Conservation (phyloP, 176 grass and related monocot genomes). For the Thalia dealbata region DNA sequence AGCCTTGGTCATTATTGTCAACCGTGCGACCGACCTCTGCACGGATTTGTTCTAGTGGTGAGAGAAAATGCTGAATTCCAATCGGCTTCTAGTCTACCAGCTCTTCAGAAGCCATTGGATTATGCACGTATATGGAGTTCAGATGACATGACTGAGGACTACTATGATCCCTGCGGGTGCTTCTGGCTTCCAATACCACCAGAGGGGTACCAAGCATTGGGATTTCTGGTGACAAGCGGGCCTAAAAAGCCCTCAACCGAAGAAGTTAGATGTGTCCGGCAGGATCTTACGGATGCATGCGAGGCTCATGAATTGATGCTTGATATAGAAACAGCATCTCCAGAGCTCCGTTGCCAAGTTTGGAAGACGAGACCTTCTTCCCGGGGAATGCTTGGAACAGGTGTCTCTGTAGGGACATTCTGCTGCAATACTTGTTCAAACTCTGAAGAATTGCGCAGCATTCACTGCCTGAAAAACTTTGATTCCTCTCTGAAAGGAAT, state of each 20-base stretch:
- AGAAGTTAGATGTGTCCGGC: slow-evolving; percentile 51
- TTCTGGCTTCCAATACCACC: slow-evolving; percentile 57
- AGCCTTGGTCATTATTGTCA: slow-evolving; percentile 87
- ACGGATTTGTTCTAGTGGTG: slow-evolving; percentile 70
- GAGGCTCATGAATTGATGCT: slow-evolving; percentile 42
- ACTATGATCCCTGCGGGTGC: slow-evolving; percentile 48
- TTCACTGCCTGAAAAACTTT: slow-evolving; percentile 68
- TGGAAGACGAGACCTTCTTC: slow-evolving; percentile 60
- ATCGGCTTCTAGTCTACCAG: slow-evolving; percentile 26
- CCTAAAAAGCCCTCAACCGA: slow-evolving; percentile 60
- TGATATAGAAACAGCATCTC: slow-evolving; percentile 31
- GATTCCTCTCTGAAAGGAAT: slow-evolving; percentile 53
- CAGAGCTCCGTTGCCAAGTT: slow-evolving; percentile 41
- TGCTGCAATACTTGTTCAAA: slow-evolving; percentile 38
- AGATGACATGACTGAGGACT: slow-evolving; percentile 30
- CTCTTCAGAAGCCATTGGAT: slow-evolving; percentile 68
- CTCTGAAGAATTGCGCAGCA: slow-evolving; percentile 4
- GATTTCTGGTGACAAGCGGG: slow-evolving; percentile 61
- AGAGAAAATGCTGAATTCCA: slow-evolving; percentile 36
- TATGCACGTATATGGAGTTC: slow-evolving; percentile 72
- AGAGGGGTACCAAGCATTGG: slow-evolving; percentile 55
- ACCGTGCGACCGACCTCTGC: slow-evolving; percentile 40
- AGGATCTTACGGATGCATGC: slow-evolving; percentile 63
- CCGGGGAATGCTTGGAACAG: slow-evolving; percentile 44
- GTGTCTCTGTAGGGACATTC: slow-evolving; percentile 73